phyloP scores from a whole-genome alignment of 208 protist genomes.

The Zelonia costaricensis region DNA sequence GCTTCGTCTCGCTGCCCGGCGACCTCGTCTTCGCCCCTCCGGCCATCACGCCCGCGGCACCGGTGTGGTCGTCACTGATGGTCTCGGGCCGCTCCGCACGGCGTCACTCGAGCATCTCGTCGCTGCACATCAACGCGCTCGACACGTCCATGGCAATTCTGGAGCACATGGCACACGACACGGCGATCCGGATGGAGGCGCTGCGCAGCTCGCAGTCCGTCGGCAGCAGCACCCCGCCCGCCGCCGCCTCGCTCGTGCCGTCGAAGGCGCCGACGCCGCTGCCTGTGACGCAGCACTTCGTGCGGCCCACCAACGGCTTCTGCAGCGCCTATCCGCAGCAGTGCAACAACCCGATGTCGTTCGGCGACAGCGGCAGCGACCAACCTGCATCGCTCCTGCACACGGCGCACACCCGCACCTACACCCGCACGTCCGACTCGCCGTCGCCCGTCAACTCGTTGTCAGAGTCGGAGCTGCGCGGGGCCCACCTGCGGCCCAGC shows the following conservation, averaged over 20 bases:
- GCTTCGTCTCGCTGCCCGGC: too few relatives aligned
- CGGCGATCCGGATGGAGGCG: conserved; percentile 30
- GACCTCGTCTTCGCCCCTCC: neutral
- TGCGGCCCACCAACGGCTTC: neutral
- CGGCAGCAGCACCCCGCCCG: neutral
- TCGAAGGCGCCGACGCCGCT: neutral
- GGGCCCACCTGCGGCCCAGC: conserved; percentile 16
- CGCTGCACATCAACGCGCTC: conserved; percentile 16
- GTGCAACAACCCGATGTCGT: neutral
- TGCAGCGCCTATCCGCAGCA: neutral
- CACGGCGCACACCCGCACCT: neutral
- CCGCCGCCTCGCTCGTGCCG: neutral
- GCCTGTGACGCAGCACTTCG: neutral
- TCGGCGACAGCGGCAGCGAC: neutral
- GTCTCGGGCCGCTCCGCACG: neutral
- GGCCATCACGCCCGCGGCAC: too few relatives aligned
- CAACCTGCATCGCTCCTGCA: conserved; percentile 6
- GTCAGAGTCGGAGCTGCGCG: conserved; percentile 26
- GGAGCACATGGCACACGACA: conserved; percentile 50
- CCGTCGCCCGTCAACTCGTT: conserved; percentile 20
- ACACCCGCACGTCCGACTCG: neutral
- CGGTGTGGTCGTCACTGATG: neutral
- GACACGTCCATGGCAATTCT: conserved; percentile 54
- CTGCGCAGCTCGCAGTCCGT: neutral
- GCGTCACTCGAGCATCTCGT: conserved; percentile 3